Base-by-base conservation (phyloP, 2,329 filamentous ascomycete species). In the Phialophora macrospora region DNA sequence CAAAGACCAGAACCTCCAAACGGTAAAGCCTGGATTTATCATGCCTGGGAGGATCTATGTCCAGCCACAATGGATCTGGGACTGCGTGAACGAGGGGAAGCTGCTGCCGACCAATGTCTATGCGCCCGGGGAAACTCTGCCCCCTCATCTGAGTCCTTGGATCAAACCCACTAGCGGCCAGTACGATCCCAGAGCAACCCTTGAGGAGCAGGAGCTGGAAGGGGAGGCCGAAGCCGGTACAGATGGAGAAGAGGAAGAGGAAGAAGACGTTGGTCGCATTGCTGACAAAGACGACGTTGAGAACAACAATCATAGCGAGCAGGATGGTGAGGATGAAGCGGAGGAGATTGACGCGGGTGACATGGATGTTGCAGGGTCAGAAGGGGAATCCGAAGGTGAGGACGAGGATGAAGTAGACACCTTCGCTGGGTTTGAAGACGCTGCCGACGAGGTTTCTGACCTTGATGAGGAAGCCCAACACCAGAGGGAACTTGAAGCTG, bases 41-140 rank as follows among this genome's bases (percentile, higher is more conserved):
- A 90, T 98, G 68, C 93, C 94, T n/a, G 94, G 94, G 41, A 86
- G 95, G 71, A 92, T 88, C 69, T 99, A 99, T 73, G 81, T 99
- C 63, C 95, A 99, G 81, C 95, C 95, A 22, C 95, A 99, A 77
- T 99, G 96, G 94, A 88, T 99, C 3, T 99, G 95, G 95, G 95
- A 99, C 75, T 94, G 91, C 74, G 82, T 97, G 77, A 99, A 99
- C 77, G 91, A 95, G 54, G 92, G 92, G 68, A 92, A 94, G 78
- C 82, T 99, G 63, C 88, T 97, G 77, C 86, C 90, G 70, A 87
- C 93, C 34, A 92, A 97, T 75, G 80, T 93, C 41, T 99, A 99
- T 74, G 91, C 90, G 0, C 95, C 95, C 1, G 95, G 95, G 20
- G 90, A 93, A 20, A 89, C 92, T 71, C 83, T 99, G 34, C 95